phyloP scores from a whole-genome alignment of 768 basidiomycete genomes.

The Kwoniella botswanensis region DNA sequence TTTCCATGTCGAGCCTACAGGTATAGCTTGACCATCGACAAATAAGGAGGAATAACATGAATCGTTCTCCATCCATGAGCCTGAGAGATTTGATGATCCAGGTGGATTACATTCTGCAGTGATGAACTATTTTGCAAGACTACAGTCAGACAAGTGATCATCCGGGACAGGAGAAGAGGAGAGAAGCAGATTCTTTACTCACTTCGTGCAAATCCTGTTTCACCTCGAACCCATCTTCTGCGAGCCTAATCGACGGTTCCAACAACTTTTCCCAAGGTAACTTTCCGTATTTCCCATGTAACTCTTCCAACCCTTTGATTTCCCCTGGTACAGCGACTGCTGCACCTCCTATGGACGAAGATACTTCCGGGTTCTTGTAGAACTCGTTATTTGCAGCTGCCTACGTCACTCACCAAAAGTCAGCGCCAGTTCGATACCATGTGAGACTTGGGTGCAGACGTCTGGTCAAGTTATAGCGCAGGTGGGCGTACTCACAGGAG shows the following conservation, averaged over 20 bases:
- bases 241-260: slow-evolving; percentile 72
- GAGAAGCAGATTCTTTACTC: background rate
- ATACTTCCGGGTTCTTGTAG: slow-evolving; percentile 34
- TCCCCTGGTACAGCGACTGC: slow-evolving; percentile 88
- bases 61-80: slow-evolving; percentile 35
- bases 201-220: slow-evolving; percentile 38
- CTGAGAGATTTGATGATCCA: slow-evolving; percentile 23
- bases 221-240: slow-evolving; percentile 67
- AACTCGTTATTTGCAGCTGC: slow-evolving; percentile 35
- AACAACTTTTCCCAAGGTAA: slow-evolving; percentile 78
- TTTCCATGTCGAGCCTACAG: slow-evolving; percentile 23
- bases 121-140: slow-evolving; percentile 26
- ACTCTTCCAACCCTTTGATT: slow-evolving; percentile 80
- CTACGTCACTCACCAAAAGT: slow-evolving; percentile 18
- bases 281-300: slow-evolving; percentile 75
- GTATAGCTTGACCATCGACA: slow-evolving; percentile 30
- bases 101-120: slow-evolving; percentile 24
- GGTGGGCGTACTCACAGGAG: slow-evolving; percentile 40
- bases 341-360: slow-evolving; percentile 69
- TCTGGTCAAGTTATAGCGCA: background rate
- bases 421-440: background rate
- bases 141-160: background rate
- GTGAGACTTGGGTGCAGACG: background rate
- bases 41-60: slow-evolving; percentile 32
- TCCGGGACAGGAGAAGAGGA: background rate